phyloP scores from a whole-genome alignment of 306 rosid genomes.

The Ziziphus jujuba region DNA sequence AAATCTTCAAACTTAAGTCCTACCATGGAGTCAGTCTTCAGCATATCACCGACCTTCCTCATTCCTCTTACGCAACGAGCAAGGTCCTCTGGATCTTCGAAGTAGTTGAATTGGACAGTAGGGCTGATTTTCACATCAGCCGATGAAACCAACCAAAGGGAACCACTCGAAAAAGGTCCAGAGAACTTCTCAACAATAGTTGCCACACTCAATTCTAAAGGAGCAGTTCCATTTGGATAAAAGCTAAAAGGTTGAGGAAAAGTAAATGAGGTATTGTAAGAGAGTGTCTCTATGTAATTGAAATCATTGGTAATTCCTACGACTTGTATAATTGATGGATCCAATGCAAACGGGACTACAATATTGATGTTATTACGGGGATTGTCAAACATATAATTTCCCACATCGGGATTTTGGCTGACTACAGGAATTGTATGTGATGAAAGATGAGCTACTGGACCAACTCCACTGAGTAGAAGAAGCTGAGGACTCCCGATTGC shows the following conservation, averaged over 20 bases:
- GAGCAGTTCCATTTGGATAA: too few species aligned
- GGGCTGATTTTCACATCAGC: background rate
- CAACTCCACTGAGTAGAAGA: too few species aligned
- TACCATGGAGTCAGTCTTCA: background rate
- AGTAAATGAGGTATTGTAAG: background rate
- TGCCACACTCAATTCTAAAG: background rate
- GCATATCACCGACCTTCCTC: slow-evolving; percentile 16
- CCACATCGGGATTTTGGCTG: too few species aligned
- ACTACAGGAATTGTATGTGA: too few species aligned
- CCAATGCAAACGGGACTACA: too few species aligned
- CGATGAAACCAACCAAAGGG: background rate
- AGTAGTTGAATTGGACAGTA: background rate
- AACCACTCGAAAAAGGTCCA: slow-evolving; percentile 9
- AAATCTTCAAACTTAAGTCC: background rate
- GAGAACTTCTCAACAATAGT: background rate
- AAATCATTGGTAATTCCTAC: slow-evolving; percentile 8
- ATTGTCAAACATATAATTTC: too few species aligned
- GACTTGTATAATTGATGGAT: too few species aligned
- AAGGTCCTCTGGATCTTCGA: background rate
- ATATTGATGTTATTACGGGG: too few species aligned
- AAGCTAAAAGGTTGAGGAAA: background rate
- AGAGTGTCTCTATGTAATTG: background rate
- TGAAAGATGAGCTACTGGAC: too few species aligned
- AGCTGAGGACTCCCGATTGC: background rate
- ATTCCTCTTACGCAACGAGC: slow-evolving; percentile 6